Evolutionary conservation across 371 early-diverging fungal genomes (phyloP), one percentile per base, ranked within the genome.

Genomic region (Mucor velutinosus): DNA sequence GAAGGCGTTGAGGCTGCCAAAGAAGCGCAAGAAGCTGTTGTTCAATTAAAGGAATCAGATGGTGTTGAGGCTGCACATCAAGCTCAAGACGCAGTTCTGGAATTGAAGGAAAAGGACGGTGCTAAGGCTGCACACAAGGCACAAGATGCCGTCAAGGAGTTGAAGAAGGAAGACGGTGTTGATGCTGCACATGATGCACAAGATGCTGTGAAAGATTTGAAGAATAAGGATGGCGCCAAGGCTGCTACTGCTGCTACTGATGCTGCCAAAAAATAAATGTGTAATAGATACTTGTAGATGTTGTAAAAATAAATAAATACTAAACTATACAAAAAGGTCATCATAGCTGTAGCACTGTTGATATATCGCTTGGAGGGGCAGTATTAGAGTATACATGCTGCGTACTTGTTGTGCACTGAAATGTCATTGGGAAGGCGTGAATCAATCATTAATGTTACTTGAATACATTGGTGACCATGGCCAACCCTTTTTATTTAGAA

Each of bases 21-120:
- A 11, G 60, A 53, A 30, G 60, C 64, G 19, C 23, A 58, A 37
- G 60, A 59, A 23, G 60, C 51, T 17, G 64, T 55, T 23, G 59
- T 60, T 23, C 60, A 59, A 64, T 29, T 68, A 51, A 68, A 68
- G 58, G 64, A 64, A n/a, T 66, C 51, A 25, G 69, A 68, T 29
- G 69, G 69, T 10, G 41, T 51, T 15, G 33, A 55, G 14, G 67
- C 72, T 23, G 64, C 66, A 10, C 32, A 63, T n/a, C 25, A 69
- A 25, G 71, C 71, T 21, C 29, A 56, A 23, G 60, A 63, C 43
- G 66, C 57, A 3, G 70, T 71, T 0, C 55, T 58, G 21, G 65
- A 51, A 47, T 60, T 65, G 30, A 70, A 71, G 61, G 53, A 70
- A 27, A 66, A 70, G 33, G 64, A 71, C 41, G 66, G 66, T 33